Base-by-base conservation (phyloP, 345 rosid genomes). In the Anastatica hierochuntica region DNA sequence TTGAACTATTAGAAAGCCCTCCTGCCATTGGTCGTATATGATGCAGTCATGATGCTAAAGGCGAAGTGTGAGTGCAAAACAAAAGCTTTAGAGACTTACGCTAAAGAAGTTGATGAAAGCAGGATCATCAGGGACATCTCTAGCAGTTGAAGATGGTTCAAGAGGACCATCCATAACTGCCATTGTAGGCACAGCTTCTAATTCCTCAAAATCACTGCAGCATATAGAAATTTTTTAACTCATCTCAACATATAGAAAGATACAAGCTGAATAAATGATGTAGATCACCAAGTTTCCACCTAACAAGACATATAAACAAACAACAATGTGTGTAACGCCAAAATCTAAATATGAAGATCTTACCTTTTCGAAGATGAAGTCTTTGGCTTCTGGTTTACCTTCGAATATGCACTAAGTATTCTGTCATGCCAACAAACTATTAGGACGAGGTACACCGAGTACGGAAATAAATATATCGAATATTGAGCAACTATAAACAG, bases 111-210 rank as follows among this genome's bases (percentile, higher is more conserved):
- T 85, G 48, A 81, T 74, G 41, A 90, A 88, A 49, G 88, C 75
- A 63, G 84, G 83, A 73, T 88, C 96, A 62, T 90, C 82, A 35
- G 84, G 85, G 58, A 56, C 59, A 66, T 79, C 89, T 33, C 74
- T 44, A 58, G 62, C 46, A 55, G 84, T 64, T 48, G 79, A 79
- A 48, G 92, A 48, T 35, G 89, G 95, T 63, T 90, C 98, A 71
- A 83, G 68, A 43, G 94, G 94, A 61, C 95, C 95, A 34, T 84
- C 96, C 76, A 90, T 81, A 56, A 81, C 77, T 44, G 88, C 85
- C 95, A 90, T 81, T 44, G 84, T 76, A 58, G 98, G 89, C 59
- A 79, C 81, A 53, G 84, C 88, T 72, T 90, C 98, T 57, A 90
- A 74, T 63, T 87, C 98, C 78, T 90, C 96, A 84, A 79, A 84